Conservation (phyloP, 1,139 yeast species). For the Blastobotrys serpentis region DNA sequence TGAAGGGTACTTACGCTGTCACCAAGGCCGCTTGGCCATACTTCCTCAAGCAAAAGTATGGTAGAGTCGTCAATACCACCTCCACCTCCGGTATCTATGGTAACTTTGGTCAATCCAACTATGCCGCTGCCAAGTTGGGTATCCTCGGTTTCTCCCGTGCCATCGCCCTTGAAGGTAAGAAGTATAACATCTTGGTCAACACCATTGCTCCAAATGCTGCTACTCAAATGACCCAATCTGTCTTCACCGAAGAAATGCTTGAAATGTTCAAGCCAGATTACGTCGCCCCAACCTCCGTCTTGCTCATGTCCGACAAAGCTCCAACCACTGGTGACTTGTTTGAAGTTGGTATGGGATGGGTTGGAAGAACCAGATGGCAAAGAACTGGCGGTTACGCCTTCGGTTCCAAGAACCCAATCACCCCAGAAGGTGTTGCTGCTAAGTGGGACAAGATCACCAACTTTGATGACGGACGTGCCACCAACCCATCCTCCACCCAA, state of each 20-base stretch:
- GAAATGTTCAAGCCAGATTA: conserved; percentile 84
- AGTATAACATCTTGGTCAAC: conserved; percentile 71
- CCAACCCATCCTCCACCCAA: conserved; percentile 61
- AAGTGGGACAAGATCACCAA: conserved; percentile 66
- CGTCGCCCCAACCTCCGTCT: conserved; percentile 87
- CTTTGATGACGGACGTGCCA: conserved; percentile 56
- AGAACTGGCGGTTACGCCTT: conserved; percentile 83
- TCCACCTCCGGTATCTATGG: conserved; percentile 98
- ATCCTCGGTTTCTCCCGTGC: conserved; percentile 83
- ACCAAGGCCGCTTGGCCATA: conserved; percentile 93
- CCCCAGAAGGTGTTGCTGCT: conserved; percentile 70
- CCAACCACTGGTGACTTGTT: conserved; percentile 66
- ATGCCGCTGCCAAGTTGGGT: conserved; percentile 85
- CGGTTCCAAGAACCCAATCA: conserved; percentile 47
- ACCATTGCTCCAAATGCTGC: conserved; percentile 96
- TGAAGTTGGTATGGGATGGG: conserved; percentile 91
- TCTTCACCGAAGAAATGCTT: conserved; percentile 74
- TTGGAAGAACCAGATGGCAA: conserved; percentile 94
- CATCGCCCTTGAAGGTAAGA: conserved; percentile 86
- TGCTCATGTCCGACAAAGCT: conserved; percentile 70
- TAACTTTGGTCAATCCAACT: conserved; percentile 96
- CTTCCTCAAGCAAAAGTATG: conserved; percentile 72
- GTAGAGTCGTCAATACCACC: conserved; percentile 83
- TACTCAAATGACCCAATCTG: conserved; percentile 91
- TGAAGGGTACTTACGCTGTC: conserved; percentile 76